Percentiles rank a stretch among this genome's conserved stretches.
phyloP scores from a whole-genome alignment of 1,284 basidiomycete genomes.

The Laetiporus sulphureus region DNA sequence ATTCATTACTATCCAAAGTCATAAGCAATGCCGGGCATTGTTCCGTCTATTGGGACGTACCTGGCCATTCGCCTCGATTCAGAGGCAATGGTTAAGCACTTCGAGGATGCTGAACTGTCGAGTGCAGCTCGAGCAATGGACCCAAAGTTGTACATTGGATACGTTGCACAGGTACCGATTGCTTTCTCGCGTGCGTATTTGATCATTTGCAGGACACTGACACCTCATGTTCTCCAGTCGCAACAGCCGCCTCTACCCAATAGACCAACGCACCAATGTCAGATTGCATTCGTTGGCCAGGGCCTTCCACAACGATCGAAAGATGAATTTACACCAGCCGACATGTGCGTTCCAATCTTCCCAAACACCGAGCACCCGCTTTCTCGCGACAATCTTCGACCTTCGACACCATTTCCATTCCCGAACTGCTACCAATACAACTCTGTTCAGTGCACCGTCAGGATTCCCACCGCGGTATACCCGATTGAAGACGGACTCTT shows the following conservation, averaged over 20 bases:
- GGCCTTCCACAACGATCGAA: not conserved
- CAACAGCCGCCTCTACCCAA: not conserved
- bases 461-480: not conserved
- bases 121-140: not conserved
- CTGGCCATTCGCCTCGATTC: not conserved
- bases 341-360: constrained; percentile 1
- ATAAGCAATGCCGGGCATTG: too few species aligned
- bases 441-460: not conserved
- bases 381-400: not conserved
- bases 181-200: too few species aligned
- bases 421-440: not conserved
- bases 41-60: not conserved
- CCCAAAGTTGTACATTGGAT: not conserved
- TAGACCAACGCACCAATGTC: not conserved
- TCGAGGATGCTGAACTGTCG: not conserved
- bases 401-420: not conserved
- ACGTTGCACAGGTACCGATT: too few species aligned
- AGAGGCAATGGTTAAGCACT: not conserved
- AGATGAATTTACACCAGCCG: not conserved
- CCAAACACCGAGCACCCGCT: constrained; percentile 1
- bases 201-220: too few species aligned
- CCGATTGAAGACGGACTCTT: not conserved
- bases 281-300: constrained; percentile 1
- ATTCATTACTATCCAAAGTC: too few species aligned
- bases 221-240: too few species aligned